phyloP scores from a whole-genome alignment of 176 grass and related monocot species.

The Cymbopogon citratus region DNA sequence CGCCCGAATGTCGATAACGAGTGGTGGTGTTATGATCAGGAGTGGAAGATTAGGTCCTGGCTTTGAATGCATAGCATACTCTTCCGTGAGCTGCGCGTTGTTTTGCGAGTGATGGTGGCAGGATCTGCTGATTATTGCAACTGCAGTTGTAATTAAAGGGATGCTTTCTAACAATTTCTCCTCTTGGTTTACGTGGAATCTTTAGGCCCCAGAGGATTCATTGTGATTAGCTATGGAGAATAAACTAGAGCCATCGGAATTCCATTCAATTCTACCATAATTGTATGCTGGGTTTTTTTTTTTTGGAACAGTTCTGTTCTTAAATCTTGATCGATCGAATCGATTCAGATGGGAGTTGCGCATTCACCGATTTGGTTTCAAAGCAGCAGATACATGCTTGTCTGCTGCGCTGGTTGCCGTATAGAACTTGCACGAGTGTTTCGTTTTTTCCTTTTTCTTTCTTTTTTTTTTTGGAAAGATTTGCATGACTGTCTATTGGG shows the following conservation, averaged over 20 bases:
- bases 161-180: constrained; percentile 18
- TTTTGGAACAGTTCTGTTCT: not conserved
- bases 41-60: not conserved
- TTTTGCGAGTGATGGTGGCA: constrained; percentile 4
- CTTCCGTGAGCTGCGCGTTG: constrained; percentile 3
- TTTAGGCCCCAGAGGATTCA: constrained; percentile 7
- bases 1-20: constrained; percentile 18
- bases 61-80: not conserved
- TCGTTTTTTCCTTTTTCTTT: too few species aligned
- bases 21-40: constrained; percentile 2
- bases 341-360: too few species aligned
- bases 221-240: constrained; percentile 35
- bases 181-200: constrained; percentile 23
- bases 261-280: constrained; percentile 22
- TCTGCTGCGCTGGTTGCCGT: not conserved
- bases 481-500: not conserved
- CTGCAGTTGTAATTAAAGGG: constrained; percentile 44
- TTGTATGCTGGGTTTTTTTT: not conserved
- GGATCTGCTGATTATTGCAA: constrained; percentile 16
- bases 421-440: not conserved
- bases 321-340: too few species aligned
- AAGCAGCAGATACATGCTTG: not conserved
- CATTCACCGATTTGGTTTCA: not conserved
- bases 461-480: too few species aligned
- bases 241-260: constrained; percentile 37